Evolutionary conservation across 805 yeast genomes (phyloP).

Genomic region (Brettanomyces sp.): DNA sequence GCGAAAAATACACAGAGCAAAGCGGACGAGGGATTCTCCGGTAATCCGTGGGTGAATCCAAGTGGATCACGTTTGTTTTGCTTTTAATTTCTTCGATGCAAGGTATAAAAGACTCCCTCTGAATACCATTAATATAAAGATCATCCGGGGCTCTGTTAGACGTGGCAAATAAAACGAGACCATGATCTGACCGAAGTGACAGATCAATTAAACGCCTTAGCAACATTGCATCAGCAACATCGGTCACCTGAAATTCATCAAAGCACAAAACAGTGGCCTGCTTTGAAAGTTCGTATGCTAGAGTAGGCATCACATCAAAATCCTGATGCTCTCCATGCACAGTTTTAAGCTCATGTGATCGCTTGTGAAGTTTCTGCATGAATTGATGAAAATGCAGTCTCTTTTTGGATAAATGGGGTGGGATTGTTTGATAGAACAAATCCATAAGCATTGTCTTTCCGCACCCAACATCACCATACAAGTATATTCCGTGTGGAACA

Average conservation of each 20-base stretch:
- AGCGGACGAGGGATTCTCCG: conserved; percentile 80
- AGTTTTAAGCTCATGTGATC: conserved; percentile 65
- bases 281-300: conserved; percentile 77
- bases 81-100: conserved; percentile 74
- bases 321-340: conserved; percentile 58
- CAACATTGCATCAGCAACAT: conserved; percentile 97
- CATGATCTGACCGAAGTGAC: conserved; percentile 65
- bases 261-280: conserved; percentile 76
- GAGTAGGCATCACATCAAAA: conserved; percentile 71
- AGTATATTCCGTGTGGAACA: conserved; percentile 76
- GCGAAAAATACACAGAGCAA: conserved; percentile 69
- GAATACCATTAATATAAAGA: conserved; percentile 87
- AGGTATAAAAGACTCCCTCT: conserved; percentile 84
- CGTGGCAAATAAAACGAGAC: conserved; percentile 84
- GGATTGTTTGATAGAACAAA: conserved; percentile 78
- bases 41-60: conserved; percentile 91
- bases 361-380: conserved; percentile 87
- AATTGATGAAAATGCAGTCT: conserved; percentile 94
- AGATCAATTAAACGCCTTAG: conserved; percentile 64
- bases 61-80: conserved; percentile 64
- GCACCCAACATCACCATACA: conserved; percentile 97
- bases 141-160: conserved; percentile 94
- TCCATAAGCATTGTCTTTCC: conserved; percentile 99
- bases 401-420: conserved; percentile 63
- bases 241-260: conserved; percentile 97